Percentiles rank a stretch among this genome's conserved stretches.
Conservation (phyloP, 345 rosid genomes). For the Eucalyptus albens region DNA sequence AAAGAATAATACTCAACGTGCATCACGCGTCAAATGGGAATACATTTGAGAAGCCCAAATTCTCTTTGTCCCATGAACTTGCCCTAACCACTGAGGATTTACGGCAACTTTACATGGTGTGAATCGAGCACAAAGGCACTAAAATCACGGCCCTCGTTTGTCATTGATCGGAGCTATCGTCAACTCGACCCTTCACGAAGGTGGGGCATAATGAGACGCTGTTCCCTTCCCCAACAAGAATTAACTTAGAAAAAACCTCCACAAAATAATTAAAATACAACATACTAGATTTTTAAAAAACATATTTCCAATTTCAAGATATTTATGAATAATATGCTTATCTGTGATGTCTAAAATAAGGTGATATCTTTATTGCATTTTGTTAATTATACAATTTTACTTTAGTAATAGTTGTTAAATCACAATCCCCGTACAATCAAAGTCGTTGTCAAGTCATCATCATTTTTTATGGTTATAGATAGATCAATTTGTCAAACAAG, state of each 20-base stretch:
- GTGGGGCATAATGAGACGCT: neutral
- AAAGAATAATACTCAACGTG: neutral
- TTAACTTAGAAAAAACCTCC: neutral
- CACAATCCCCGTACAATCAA: neutral
- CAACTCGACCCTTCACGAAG: neutral
- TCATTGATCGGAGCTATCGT: neutral
- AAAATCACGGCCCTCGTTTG: neutral
- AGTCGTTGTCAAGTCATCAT: neutral
- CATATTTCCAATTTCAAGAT: neutral
- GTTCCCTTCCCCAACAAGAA: neutral
- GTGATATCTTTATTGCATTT: neutral
- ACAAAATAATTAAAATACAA: neutral
- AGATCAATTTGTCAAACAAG: neutral
- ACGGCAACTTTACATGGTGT: neutral
- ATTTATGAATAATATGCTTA: neutral
- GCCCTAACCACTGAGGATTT: neutral
- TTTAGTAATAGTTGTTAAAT: neutral
- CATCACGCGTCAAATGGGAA: rapidly evolving
- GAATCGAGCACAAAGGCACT: neutral
- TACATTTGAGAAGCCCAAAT: neutral
- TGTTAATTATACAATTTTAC: neutral
- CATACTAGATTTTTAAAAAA: neutral
- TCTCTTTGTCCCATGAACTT: neutral
- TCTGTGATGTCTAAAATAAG: neutral
- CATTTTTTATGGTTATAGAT: neutral